Percentiles rank a stretch among this genome's conserved stretches.
Evolutionary conservation across 306 rosid species (phyloP).

Genomic region (Nissolia schottii): DNA sequence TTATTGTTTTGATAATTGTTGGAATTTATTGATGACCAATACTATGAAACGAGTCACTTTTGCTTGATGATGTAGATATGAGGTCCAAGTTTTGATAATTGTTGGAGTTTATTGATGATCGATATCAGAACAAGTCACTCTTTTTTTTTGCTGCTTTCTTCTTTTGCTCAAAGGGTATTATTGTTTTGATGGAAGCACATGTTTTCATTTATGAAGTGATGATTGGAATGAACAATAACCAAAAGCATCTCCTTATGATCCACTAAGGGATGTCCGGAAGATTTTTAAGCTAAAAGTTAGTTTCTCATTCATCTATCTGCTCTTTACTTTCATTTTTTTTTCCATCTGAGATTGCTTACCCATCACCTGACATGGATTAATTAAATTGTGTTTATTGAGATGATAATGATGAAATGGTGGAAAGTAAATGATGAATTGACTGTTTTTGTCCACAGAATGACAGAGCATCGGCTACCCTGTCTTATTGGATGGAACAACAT

Average conservation of each 20-base stretch:
- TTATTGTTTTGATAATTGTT: too few species aligned
- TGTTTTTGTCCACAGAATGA: too few species aligned
- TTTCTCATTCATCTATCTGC: slow-evolving; percentile 4
- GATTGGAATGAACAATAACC: slow-evolving; percentile 67
- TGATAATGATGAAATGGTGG: not conserved
- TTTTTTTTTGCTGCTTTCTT: too few species aligned
- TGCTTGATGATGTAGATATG: too few species aligned
- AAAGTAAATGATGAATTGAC: slow-evolving; percentile 18
- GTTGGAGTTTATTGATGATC: too few species aligned
- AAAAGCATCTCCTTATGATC: slow-evolving; percentile 59
- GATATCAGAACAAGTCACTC: too few species aligned
- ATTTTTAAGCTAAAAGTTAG: slow-evolving; percentile 69
- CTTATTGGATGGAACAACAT: too few species aligned
- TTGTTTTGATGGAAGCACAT: too few species aligned
- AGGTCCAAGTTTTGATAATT: too few species aligned
- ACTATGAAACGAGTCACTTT: too few species aligned
- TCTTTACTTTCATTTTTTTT: not conserved
- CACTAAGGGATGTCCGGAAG: slow-evolving; percentile 51
- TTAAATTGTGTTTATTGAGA: not conserved
- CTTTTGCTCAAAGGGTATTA: too few species aligned
- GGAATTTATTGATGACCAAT: too few species aligned
- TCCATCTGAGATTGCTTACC: not conserved
- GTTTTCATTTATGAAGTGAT: slow-evolving; percentile 60
- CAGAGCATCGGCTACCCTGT: slow-evolving; percentile 46
- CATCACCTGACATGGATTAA: not conserved